These are phyloP conservation scores for Tylopilus felleus DNA, from an alignment of 768 basidiomycete species.

Conservation along the genomic window DNA sequence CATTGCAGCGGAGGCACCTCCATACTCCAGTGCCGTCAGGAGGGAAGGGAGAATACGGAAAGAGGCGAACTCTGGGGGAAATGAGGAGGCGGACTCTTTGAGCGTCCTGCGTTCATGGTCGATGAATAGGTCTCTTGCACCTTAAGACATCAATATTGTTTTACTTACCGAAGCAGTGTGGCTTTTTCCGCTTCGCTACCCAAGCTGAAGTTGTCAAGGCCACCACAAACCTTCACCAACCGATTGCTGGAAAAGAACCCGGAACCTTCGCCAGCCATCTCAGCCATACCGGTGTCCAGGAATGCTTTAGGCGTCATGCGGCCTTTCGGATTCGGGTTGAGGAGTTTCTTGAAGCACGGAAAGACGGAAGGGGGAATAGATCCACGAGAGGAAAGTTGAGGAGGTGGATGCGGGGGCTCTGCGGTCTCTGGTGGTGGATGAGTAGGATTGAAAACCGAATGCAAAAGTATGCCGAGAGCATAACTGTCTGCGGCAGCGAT, in stretches of 20 bases:
- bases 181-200: slow-evolving; percentile 79
- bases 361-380: slow-evolving; percentile 74
- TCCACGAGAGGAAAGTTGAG: slow-evolving; percentile 72
- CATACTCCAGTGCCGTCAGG: slow-evolving; percentile 71
- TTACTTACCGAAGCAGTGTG: slow-evolving; percentile 58
- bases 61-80: slow-evolving; percentile 83
- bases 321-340: slow-evolving; percentile 84
- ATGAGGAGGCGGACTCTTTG: slow-evolving; percentile 72
- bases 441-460: slow-evolving; percentile 82
- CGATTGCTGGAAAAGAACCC: slow-evolving; percentile 86
- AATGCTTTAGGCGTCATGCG: slow-evolving; percentile 76
- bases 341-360: slow-evolving; percentile 77
- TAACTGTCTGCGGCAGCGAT: slow-evolving; percentile 80
- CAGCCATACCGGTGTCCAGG: slow-evolving; percentile 75
- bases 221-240: slow-evolving; percentile 79
- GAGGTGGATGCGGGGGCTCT: slow-evolving; percentile 74
- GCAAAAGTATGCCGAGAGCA: slow-evolving; percentile 81
- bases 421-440: slow-evolving; percentile 66
- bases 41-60: slow-evolving; percentile 88
- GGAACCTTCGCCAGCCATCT: slow-evolving; percentile 48
- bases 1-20: slow-evolving; percentile 68
- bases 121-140: neutral
- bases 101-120: slow-evolving; percentile 51
- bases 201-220: slow-evolving; percentile 82
- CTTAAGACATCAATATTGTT: neutral